Evolutionary conservation across 2,329 filamentous ascomycete genomes (phyloP), one percentile per base, ranked within the genome.

Genomic region (Alternaria postmessia): DNA sequence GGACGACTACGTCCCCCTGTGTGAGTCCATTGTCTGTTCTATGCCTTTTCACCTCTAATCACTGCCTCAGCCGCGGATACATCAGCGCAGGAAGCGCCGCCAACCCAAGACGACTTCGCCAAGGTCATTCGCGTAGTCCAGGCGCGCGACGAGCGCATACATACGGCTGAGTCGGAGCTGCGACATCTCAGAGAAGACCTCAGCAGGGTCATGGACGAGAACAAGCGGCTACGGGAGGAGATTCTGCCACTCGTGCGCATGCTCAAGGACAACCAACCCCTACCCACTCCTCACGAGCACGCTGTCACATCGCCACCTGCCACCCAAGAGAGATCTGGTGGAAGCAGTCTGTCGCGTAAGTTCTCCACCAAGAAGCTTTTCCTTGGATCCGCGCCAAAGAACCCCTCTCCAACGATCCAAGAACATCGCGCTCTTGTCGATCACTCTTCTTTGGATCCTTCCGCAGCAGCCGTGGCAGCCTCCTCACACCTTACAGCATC

Each of bases 61-160:
- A 24, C 20, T 57, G 54, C 36, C 41, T 54, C 74, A 97, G 94
- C 95, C 66, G 94, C 93, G 75, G 95, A 97, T 75, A 91, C 91
- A 66, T 91, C 94, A 76, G 89, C 89, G 44, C 90, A 94, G 77
- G 93, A 96, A 75, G 89, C 92, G 57, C 91, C 89, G 41, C 94
- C 94, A 5, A 97, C 94, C 1, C 88, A 97, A 68, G 94, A 97
- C 73, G 95, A 99, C 75, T 93, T 99, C 72, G 91, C 92, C 66
- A 89, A 94, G 54, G 86, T 99, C 20, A 94, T 97, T 63, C 91
- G 94, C 73, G 93, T 96, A 63, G 88, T 99, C 46, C 89, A 92
- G 66, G 83, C 96, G 64, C 91, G 95, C 68, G 95, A 99, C 77
- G 93, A 97, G 80, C 89, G 93, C 60, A 94, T 98, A 81, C 88